These are phyloP conservation scores for Coprinellus aureogranulatus DNA, from an alignment of 768 basidiomycete genomes.

Conservation along the genomic window DNA sequence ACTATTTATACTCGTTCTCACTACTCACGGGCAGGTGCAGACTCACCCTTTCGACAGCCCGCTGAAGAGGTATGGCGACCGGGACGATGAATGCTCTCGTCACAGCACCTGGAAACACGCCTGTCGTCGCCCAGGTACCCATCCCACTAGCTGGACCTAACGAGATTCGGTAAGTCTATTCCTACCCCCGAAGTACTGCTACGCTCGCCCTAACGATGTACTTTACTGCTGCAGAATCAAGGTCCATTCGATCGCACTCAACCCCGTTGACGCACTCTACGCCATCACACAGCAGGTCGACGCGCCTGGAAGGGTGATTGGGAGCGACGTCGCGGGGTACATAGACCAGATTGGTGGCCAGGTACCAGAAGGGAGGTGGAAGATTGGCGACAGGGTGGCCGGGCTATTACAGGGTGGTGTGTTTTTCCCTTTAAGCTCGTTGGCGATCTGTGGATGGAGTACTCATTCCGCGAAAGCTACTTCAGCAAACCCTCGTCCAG, in stretches of 20 bases:
- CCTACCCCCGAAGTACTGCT: too few species aligned
- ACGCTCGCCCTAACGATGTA: too few species aligned
- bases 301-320: slow-evolving; percentile 30
- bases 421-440: neutral
- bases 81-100: slow-evolving; percentile 28
- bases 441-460: neutral
- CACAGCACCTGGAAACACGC: slow-evolving; percentile 25
- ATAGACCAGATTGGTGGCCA: slow-evolving; percentile 28
- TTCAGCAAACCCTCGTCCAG: slow-evolving; percentile 28
- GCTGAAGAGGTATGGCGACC: too few species aligned
- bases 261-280: slow-evolving; percentile 33
- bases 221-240: slow-evolving; percentile 27
- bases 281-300: slow-evolving; percentile 20
- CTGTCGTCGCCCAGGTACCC: slow-evolving; percentile 22
- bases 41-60: too few species aligned
- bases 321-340: slow-evolving; percentile 33
- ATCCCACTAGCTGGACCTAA: slow-evolving; percentile 24
- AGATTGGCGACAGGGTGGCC: slow-evolving; percentile 31
- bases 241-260: slow-evolving; percentile 31
- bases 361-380: slow-evolving; percentile 22
- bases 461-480: slow-evolving; percentile 22
- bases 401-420: slow-evolving; percentile 33
- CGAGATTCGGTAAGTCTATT: slow-evolving; percentile 26
- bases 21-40: too few species aligned
- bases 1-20: too few species aligned